Percentiles rank a stretch among this genome's conserved stretches.
phyloP scores from a whole-genome alignment of 2,329 filamentous ascomycete species.

The Colletotrichum higginsianum region DNA sequence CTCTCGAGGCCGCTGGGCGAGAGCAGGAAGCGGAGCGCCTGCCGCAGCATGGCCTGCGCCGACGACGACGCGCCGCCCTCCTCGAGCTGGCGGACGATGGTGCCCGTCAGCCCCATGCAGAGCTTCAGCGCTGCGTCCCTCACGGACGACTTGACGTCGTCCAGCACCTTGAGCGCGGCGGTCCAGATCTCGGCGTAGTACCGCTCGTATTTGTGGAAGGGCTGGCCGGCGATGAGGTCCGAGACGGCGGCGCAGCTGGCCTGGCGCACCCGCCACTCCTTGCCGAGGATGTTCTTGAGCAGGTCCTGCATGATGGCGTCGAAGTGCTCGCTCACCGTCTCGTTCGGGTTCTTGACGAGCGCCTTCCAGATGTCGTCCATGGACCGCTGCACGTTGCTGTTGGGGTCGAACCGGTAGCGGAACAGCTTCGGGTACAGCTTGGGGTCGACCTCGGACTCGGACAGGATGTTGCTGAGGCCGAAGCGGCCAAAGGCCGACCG shows the following conservation, averaged over 20 bases:
- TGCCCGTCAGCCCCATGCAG: constrained; percentile 87
- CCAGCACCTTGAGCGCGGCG: constrained; percentile 89
- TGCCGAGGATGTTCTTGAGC: constrained; percentile 86
- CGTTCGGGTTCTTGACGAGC: constrained; percentile 88
- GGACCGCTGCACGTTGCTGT: constrained; percentile 89
- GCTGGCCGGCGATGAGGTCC: constrained; percentile 87
- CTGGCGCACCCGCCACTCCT: constrained; percentile 94
- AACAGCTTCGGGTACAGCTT: constrained; percentile 97
- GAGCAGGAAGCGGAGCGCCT: constrained; percentile 91
- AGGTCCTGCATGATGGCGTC: constrained; percentile 91
- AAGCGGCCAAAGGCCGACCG: constrained; percentile 95
- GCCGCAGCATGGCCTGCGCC: constrained; percentile 84
- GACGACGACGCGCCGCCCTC: constrained; percentile 80
- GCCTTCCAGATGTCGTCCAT: constrained; percentile 99
- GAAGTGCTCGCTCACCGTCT: constrained; percentile 85
- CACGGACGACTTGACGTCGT: constrained; percentile 96
- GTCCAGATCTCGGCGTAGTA: constrained; percentile 90
- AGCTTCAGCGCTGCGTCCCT: constrained; percentile 84
- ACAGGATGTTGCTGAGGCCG: constrained; percentile 91
- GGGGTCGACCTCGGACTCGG: constrained; percentile 88
- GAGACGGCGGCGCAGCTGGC: constrained; percentile 92
- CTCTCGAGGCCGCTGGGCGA: constrained; percentile 92
- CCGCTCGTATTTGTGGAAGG: constrained; percentile 82
- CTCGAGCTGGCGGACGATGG: constrained; percentile 88
- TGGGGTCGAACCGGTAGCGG: constrained; percentile 95